These are phyloP conservation scores for Discostella stelligera DNA, from an alignment of 352 stramenopile genomes.

Conservation along the genomic window DNA sequence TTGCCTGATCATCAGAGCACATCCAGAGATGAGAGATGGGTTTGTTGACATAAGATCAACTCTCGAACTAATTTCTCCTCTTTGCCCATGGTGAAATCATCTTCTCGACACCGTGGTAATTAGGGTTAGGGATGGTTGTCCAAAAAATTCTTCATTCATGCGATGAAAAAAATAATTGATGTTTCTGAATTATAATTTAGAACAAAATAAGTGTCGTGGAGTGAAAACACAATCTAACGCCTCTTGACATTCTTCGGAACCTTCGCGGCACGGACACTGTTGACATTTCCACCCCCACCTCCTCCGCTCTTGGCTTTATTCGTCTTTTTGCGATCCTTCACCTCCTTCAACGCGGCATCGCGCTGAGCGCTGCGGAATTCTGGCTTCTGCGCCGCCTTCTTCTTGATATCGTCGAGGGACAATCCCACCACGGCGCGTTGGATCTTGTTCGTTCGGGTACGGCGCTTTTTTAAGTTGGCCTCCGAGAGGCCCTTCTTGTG, in stretches of 20 bases:
- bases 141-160: no score
- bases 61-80: no score
- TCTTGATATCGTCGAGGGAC: constrained; percentile 96
- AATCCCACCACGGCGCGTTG: constrained; percentile 96
- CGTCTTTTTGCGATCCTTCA: constrained; percentile 79
- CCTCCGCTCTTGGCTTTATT: constrained; percentile 72
- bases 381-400: constrained; percentile 96
- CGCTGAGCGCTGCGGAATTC: constrained; percentile 88
- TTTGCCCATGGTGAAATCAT: no score
- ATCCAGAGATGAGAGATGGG: no score
- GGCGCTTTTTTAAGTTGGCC: constrained; percentile 82
- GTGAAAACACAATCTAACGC: not conserved
- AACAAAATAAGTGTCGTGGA: not conserved
- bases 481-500: constrained; percentile 98
- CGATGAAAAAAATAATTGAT: not conserved
- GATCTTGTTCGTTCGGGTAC: constrained; percentile 93
- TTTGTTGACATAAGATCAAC: no score
- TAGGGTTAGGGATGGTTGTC: no score
- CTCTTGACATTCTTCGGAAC: constrained; percentile 55
- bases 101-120: no score
- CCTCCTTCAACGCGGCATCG: constrained; percentile 89
- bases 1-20: no score
- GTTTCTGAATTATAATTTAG: not conserved
- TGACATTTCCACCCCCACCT: constrained; percentile 4
- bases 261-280: constrained; percentile 50